Evolutionary conservation across 2,329 filamentous ascomycete genomes (phyloP), one percentile per base, ranked within the genome.

Genomic region (Calonectria ilicicola): DNA sequence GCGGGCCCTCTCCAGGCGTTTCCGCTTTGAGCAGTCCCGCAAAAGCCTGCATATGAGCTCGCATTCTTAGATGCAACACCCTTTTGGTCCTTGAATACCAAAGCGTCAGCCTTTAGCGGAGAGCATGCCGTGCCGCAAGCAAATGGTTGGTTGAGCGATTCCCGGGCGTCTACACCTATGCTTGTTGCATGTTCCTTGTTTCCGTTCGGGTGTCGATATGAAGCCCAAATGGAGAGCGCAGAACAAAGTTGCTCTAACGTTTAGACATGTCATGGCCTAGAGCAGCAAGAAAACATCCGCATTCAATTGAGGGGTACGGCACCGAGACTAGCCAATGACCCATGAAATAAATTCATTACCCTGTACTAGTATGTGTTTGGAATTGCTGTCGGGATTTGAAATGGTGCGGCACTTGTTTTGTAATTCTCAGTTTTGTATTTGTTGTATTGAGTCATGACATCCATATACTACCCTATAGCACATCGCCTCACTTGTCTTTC

Each of bases 11-110:
- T 47, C 51, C 12, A 51, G 72, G 51, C 67, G 65, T 75, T 80
- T 73, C 78, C 75, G 47, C 56, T 79, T 80, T 74, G 42, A 80
- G 78, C 75, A 80, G 72, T 80, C 78, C 78, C 78, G 78, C 78
- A 53, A 66, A 67, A 29, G n/a, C 64, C 69, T 64, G 58, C 69
- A 71, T 67, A n/a, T 49, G 47, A 27, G 40, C 35, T 40, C 23
- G 60, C 58, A 42, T 60, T 40, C 17, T 67, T 68, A 17, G 35
- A 38, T 62, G 69, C 64, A 67, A 38, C 49, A 49, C 23, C 46
- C 29, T 40, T 40, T 38, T 8, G 35, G 21, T n/a, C 21, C 9
- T 38, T 17, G 21, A 40, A 26, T 21, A 19, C 53, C 53, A 40
- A 47, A 40, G 32, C 14, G 53, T 21, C 32, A 40, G 53, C 32